A percentile compares a stretch with the other conserved stretches of the same genome.
Evolutionary conservation across 2,329 filamentous ascomycete genomes (phyloP).

Genomic region (Epichloe scottii): DNA sequence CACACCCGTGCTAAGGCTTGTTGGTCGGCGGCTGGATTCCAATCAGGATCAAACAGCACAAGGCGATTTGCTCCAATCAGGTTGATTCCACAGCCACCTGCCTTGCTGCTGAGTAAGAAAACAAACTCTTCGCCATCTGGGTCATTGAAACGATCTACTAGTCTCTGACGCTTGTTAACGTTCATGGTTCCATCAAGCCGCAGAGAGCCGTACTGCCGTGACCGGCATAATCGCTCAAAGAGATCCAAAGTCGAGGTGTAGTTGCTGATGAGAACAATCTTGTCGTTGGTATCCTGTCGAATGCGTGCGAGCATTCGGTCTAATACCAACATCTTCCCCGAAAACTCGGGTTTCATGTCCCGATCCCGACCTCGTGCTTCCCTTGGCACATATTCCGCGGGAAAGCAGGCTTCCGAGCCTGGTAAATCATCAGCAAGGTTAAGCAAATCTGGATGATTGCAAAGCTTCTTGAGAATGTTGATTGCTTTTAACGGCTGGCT

Average conservation of each 20-base stretch:
- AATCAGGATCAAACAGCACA: constrained; percentile 91
- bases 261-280: constrained; percentile 97
- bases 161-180: constrained; percentile 89
- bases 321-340: constrained; percentile 96
- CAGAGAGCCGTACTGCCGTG: constrained; percentile 70
- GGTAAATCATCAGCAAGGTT: constrained; percentile 74
- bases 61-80: constrained; percentile 89
- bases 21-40: constrained; percentile 96
- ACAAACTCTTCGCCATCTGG: constrained; percentile 82
- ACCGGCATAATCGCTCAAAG: constrained; percentile 81
- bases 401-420: constrained; percentile 70
- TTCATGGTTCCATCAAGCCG: constrained; percentile 96
- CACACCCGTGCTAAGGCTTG: constrained; percentile 94
- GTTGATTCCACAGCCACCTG: constrained; percentile 91
- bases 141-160: constrained; percentile 96
- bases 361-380: constrained; percentile 80
- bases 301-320: constrained; percentile 96
- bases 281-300: constrained; percentile 92
- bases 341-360: constrained; percentile 91
- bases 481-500: constrained; percentile 96
- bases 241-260: constrained; percentile 94
- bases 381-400: constrained; percentile 78
- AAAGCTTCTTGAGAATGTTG: constrained; percentile 92
- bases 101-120: constrained; percentile 93
- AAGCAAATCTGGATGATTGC: constrained; percentile 92